Evolutionary conservation across 2,329 filamentous ascomycete species (phyloP), one percentile per base, ranked within the genome.

Genomic region (Paraconiothyrium sp.): DNA sequence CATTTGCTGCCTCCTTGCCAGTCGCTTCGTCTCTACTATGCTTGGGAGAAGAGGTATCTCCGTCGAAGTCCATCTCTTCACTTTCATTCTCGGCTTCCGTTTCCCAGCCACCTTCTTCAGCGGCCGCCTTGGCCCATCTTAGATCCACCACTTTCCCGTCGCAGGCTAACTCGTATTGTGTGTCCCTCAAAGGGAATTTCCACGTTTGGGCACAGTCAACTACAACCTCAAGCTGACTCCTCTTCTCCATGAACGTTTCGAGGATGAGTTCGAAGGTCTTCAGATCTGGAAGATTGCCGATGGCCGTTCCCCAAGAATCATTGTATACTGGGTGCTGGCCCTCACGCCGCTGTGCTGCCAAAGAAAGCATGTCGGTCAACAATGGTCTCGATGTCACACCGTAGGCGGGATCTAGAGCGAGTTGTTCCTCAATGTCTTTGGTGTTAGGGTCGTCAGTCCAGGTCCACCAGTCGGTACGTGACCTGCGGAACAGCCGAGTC

Each of bases 391-490:
- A 16, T 11, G 1, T 22, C n/a, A 13, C 14, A n/a, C 54, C 54
- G 32, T 32, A 47, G n/a, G 54, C 54, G 20, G 54, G 54, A 48
- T 56, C 54, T n/a, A 56, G 54, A 22, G 54, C 54, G 30, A 56
- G 54, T n/a, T 56, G 41, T 37, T 48, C 20, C n/a, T 56, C 54
- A 6, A 7, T 24, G 27, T 35, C n/a, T 8, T 8, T 48, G 30
- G 43, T 48, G 8, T 27, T 24, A 4, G 54, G 54, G 10, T 37
- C n/a, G 34, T 56, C 41, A 10, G 41, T 39, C 54, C 54, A 56
- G 32, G 54, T 56, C 54, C 54, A 56, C 54, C 54, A 56, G 43
- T 56, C 54, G 3, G 41, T 47, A n/a, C 43, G 54, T 13, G 54
- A 39, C 32, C 54, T 56, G 43, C 14, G 22, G 9, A 16, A 22